Evolutionary conservation across 1,139 yeast species (phyloP).

Genomic region (Pichia sp.): DNA sequence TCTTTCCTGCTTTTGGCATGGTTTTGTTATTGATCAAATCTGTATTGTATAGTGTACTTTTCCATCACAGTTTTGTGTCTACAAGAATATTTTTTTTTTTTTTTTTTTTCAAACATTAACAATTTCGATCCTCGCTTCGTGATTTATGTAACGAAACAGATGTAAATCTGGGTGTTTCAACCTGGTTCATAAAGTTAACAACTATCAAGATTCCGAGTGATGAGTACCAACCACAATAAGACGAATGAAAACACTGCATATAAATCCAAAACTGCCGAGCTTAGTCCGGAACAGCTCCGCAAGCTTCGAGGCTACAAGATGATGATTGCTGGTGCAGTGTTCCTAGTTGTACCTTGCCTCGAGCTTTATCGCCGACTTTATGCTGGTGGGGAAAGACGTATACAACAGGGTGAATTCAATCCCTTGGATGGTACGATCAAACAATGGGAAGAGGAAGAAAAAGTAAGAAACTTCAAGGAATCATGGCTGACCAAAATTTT

Average conservation of each 20-base stretch:
- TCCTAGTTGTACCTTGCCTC: constrained; percentile 33
- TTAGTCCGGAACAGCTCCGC: constrained; percentile 18
- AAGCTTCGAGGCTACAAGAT: constrained; percentile 28
- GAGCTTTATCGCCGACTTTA: constrained; percentile 32
- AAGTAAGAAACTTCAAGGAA: constrained; percentile 29
- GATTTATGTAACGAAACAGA: too few relatives aligned
- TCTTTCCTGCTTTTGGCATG: constrained; percentile 52
- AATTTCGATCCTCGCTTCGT: too few relatives aligned
- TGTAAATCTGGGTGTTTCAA: too few relatives aligned
- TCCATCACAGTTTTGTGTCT: background rate
- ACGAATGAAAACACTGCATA: constrained; percentile 6
- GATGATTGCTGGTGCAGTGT: constrained; percentile 35
- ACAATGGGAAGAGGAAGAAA: constrained; percentile 39
- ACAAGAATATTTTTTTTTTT: background rate
- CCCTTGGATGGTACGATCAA: constrained; percentile 39
- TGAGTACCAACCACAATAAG: background rate
- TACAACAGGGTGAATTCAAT: constrained; percentile 42
- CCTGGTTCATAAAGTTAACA: too few relatives aligned
- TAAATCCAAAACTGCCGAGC: constrained; percentile 12
- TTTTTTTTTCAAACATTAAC: too few relatives aligned
- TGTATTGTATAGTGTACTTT: too few relatives aligned
- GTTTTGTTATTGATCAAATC: too few relatives aligned
- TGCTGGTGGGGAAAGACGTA: constrained; percentile 38
- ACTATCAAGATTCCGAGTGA: too few relatives aligned
- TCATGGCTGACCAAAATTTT: constrained; percentile 36